A percentile compares a stretch with the other conserved stretches of the same genome.
Conservation (phyloP, 257 asterid genomes). For the Primulina tabacum region DNA sequence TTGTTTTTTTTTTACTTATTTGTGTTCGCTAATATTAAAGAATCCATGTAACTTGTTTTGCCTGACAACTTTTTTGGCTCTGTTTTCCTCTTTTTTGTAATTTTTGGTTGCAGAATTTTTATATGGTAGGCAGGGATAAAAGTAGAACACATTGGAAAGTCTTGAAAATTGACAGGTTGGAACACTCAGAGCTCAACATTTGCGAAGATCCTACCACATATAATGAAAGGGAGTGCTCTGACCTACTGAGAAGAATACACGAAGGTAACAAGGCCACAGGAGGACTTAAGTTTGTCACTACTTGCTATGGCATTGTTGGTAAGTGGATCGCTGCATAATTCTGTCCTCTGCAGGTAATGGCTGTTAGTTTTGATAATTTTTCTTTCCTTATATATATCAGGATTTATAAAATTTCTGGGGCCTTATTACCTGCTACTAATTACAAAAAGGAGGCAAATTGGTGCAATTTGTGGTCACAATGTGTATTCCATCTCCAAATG, state of each 20-base stretch:
- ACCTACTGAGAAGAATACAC: constrained; percentile 61
- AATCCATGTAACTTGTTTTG: not conserved
- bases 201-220: constrained; percentile 61
- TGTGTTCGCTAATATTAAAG: not conserved
- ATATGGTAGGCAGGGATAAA: constrained; percentile 75
- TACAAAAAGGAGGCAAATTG: constrained; percentile 86
- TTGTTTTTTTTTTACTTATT: not conserved
- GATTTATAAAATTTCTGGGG: constrained; percentile 58
- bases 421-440: constrained; percentile 93
- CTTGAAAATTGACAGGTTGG: constrained; percentile 63
- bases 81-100: constrained; percentile 13
- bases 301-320: constrained; percentile 80
- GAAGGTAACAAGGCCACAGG: constrained; percentile 68
- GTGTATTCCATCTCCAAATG: constrained; percentile 77
- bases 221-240: constrained; percentile 63
- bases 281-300: constrained; percentile 64
- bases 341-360: not conserved
- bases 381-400: constrained; percentile 27
- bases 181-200: constrained; percentile 55
- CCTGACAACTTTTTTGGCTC: constrained; percentile 4
- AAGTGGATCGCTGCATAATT: constrained; percentile 28
- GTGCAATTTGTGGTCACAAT: constrained; percentile 82
- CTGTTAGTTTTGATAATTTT: constrained; percentile 2
- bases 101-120: constrained; percentile 52
- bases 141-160: constrained; percentile 57